These are phyloP conservation scores for Warburgia ugandensis DNA, from an alignment of 164 flowering plant genomes.

Conservation along the genomic window DNA sequence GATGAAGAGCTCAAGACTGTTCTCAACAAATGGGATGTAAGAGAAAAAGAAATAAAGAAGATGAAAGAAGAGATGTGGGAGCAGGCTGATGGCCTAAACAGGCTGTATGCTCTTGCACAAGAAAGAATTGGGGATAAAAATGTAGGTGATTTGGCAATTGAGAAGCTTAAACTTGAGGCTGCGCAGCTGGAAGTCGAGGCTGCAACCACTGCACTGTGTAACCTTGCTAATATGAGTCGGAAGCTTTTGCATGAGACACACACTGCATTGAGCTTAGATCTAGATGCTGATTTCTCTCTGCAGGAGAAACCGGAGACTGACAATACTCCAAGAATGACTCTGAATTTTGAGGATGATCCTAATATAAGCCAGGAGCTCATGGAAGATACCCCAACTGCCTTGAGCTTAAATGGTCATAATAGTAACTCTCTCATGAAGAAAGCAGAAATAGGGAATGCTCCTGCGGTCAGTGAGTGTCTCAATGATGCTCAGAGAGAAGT, in stretches of 20 bases:
- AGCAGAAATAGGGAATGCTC: background rate
- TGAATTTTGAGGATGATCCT: too few relatives aligned
- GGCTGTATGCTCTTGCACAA: constrained; percentile 49
- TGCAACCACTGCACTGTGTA: constrained; percentile 61
- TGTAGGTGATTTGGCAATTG: constrained; percentile 61
- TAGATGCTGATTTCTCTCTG: constrained; percentile 19
- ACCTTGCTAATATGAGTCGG: constrained; percentile 52
- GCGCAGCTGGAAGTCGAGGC: constrained; percentile 78
- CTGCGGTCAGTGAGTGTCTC: constrained; percentile 12
- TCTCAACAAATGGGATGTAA: constrained; percentile 34
- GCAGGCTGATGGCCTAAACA: constrained; percentile 39
- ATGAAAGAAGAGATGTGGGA: constrained; percentile 38
- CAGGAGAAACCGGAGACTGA: background rate
- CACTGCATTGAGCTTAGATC: constrained; percentile 31
- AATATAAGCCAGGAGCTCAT: constrained; percentile 58
- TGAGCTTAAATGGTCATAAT: constrained; percentile 19
- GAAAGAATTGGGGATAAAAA: constrained; percentile 48
- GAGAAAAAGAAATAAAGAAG: constrained; percentile 42
- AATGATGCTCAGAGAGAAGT: constrained; percentile 34
- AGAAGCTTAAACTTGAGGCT: constrained; percentile 74
- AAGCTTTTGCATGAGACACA: constrained; percentile 40
- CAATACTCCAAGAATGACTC: background rate
- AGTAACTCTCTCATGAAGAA: background rate
- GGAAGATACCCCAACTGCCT: constrained; percentile 26
- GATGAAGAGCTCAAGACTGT: constrained; percentile 57